Base-by-base conservation (phyloP, 768 basidiomycete genomes). In the Serendipita sp. region DNA sequence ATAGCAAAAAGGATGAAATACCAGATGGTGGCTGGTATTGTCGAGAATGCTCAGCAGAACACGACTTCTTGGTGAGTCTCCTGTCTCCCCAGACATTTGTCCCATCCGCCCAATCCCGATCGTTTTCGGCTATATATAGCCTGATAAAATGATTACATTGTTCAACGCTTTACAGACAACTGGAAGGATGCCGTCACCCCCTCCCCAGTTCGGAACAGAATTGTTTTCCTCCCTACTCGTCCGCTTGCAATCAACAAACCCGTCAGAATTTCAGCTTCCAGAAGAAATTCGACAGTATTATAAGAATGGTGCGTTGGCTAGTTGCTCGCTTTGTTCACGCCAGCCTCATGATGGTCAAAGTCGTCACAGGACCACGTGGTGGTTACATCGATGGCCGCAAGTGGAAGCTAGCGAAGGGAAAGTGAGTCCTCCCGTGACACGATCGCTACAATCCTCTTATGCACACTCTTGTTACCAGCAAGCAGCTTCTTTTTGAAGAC, bases 401-500 rank as follows among this genome's bases (percentile, higher is more conserved):
- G 71, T 68, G 86, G 42, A 88, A 86, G 70, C 82, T 82, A 61
- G 83, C 83, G 42, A 87, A 89, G 62, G 77, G 86, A 62, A 94
- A 94, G 94, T 94, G 79, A 33, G 51, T 42, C 43, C 58, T 64
- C 66, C 62, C 41, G 51, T 62, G 38, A 63, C 62, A 61, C 43
- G 56, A 20, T 61, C 13, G 2, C 13, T 30, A 13, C 62, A 28
- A 22, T 30, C 20, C 26, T 24, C 14, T 22, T 30, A 14, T 33
- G 16, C 58, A 17, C n/a, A 64, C 63, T 48, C 60, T 50, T 66
- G 33, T 7, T 7, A 38, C 38, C 44, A 86, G 93, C 70, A 90
- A 91, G 28, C 85, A 86, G 70, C 90, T 90, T 30, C 85, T 91
- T 66, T 74, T 90, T 30, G 96, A 98, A 70, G 93, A 93, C 61